Percentiles rank a stretch among this genome's conserved stretches.
Conservation (phyloP, 176 grass and related monocot genomes). For the Eleusine indica region DNA sequence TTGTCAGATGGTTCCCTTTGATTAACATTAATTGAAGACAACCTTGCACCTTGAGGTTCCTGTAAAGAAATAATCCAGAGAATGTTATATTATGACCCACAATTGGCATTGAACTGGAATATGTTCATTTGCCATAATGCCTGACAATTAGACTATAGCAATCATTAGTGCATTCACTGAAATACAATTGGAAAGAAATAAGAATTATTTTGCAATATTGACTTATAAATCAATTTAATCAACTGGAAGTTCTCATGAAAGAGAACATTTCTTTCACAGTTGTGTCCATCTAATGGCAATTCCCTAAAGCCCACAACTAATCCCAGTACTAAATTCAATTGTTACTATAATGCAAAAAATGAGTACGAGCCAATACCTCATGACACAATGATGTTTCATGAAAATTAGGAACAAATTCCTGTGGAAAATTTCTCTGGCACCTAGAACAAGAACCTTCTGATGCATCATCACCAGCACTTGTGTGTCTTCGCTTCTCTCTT, state of each 20-base stretch:
- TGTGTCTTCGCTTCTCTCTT: conserved; percentile 27
- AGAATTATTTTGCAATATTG: background rate
- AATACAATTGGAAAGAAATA: background rate
- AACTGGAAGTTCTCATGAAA: background rate
- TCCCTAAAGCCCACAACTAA: background rate
- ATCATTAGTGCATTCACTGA: background rate
- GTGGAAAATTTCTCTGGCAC: conserved; percentile 10
- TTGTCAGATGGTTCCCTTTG: conserved; percentile 24
- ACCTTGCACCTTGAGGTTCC: conserved; percentile 42
- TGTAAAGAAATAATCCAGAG: conserved; percentile 38
- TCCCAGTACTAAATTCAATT: background rate
- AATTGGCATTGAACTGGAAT: conserved; percentile 18
- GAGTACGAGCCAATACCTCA: conserved; percentile 32
- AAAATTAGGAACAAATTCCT: conserved; percentile 16
- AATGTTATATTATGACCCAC: conserved; percentile 33
- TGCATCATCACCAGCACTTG: conserved; percentile 20
- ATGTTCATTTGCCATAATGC: conserved; percentile 3
- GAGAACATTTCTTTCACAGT: background rate
- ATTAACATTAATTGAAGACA: conserved; percentile 28
- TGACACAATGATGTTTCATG: conserved; percentile 14
- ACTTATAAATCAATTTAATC: conserved; percentile 22
- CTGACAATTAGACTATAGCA: background rate
- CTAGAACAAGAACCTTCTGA: conserved; percentile 38
- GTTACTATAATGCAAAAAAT: background rate
- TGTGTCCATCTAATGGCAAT: conserved; percentile 1